These are phyloP conservation scores for Termitomyces titanicus DNA, from an alignment of 768 basidiomycete species.

Conservation along the genomic window DNA sequence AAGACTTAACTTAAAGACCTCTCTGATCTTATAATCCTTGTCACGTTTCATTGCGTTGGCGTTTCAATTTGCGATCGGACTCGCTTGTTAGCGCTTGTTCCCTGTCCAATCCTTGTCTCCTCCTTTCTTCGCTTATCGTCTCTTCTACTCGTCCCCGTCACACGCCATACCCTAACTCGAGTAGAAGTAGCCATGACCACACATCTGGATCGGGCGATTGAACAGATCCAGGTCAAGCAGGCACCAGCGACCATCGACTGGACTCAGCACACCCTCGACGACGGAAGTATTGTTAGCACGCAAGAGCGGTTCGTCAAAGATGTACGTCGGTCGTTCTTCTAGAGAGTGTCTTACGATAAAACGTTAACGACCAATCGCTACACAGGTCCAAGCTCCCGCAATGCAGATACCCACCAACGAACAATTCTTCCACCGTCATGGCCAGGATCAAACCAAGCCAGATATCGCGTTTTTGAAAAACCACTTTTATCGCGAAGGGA, in stretches of 20 bases:
- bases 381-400: conserved; percentile 95
- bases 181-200: conserved; percentile 35
- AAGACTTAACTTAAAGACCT: too few relatives aligned
- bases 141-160: conserved; percentile 9
- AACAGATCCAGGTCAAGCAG: conserved; percentile 53
- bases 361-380: conserved; percentile 10
- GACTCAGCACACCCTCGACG: conserved; percentile 89
- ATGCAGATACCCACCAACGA: conserved; percentile 88
- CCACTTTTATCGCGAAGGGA: conserved; percentile 96
- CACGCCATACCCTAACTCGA: conserved; percentile 9
- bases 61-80: conserved; percentile 2
- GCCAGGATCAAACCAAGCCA: conserved; percentile 83
- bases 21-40: conserved; percentile 13
- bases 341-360: background rate
- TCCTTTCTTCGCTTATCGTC: conserved; percentile 9
- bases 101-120: conserved; percentile 9
- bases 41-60: conserved; percentile 21
- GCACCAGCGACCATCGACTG: conserved; percentile 74
- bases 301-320: conserved; percentile 97
- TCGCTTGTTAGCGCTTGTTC: conserved; percentile 13
- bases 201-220: conserved; percentile 65
- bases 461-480: conserved; percentile 97
- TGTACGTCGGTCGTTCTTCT: conserved; percentile 41
- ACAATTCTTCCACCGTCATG: conserved; percentile 80
- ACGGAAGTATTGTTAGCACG: conserved; percentile 87